Evolutionary conservation across 257 asterid species (phyloP).

Genomic region (Fraxinus quadrangulata): DNA sequence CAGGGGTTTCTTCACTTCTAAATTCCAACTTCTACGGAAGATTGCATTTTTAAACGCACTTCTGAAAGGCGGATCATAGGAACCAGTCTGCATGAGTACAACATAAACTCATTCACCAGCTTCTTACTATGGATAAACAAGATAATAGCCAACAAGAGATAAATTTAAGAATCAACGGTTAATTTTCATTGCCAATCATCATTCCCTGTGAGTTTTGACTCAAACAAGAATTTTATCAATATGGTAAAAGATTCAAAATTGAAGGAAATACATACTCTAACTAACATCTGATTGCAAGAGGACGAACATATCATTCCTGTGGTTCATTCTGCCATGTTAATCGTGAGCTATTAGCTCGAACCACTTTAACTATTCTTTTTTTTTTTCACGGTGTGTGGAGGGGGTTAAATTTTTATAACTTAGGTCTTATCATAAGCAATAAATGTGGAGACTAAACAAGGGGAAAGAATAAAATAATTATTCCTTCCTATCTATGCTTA

Average conservation of each 20-base stretch:
- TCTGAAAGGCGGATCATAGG: constrained; percentile 74
- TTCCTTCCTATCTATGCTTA: background rate
- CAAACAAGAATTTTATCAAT: background rate
- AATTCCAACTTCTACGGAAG: constrained; percentile 51
- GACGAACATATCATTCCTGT: background rate
- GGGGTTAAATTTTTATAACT: background rate
- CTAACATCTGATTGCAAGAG: background rate
- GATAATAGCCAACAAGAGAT: background rate
- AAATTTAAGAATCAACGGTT: background rate
- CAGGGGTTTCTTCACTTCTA: constrained; percentile 48
- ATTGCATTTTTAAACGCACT: constrained; percentile 93
- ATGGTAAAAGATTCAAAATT: background rate
- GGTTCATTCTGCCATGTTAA: background rate
- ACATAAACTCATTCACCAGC: constrained; percentile 19
- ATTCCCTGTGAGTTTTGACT: background rate
- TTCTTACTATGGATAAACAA: constrained; percentile 8
- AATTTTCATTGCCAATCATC: background rate
- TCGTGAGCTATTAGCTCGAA: background rate
- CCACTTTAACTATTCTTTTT: background rate
- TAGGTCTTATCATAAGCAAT: background rate
- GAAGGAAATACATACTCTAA: background rate
- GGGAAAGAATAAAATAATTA: background rate
- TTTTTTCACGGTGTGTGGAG: background rate
- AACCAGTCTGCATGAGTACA: constrained; percentile 63
- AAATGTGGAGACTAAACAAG: background rate